phyloP scores from a whole-genome alignment of 2,329 filamentous ascomycete species.

The Alternaria metachromatica region DNA sequence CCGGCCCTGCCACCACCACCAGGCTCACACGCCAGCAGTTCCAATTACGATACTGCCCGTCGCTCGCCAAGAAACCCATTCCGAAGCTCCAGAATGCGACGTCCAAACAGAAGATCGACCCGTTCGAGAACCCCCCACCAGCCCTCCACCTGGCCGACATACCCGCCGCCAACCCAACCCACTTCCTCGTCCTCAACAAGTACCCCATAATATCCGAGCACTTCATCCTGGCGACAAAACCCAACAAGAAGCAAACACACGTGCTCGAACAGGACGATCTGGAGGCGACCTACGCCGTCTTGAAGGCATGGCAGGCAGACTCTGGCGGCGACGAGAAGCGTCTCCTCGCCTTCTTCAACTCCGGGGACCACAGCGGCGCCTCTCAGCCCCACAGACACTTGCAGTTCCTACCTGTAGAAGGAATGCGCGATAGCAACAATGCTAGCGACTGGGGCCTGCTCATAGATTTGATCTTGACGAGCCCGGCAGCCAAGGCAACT shows the following conservation, averaged over 20 bases:
- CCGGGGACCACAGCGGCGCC: constrained; percentile 70
- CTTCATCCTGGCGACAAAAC: constrained; percentile 73
- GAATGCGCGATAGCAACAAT: constrained; percentile 61
- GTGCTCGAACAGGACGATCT: constrained; percentile 68
- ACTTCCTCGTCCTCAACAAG: constrained; percentile 76
- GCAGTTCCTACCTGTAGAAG: constrained; percentile 71
- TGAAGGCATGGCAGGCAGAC: constrained; percentile 60
- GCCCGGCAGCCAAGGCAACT: constrained; percentile 4
- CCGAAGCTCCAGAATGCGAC: constrained; percentile 47
- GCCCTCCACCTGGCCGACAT: constrained; percentile 63
- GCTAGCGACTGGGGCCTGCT: constrained; percentile 55
- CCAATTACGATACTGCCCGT: constrained; percentile 74
- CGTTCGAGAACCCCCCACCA: constrained; percentile 67
- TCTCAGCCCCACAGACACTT: constrained; percentile 76
- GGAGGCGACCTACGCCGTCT: constrained; percentile 66
- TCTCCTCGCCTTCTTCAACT: constrained; percentile 74
- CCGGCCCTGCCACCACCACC: constrained; percentile 1
- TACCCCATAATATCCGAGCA: constrained; percentile 74
- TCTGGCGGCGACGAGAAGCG: constrained; percentile 39
- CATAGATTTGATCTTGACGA: constrained; percentile 52
- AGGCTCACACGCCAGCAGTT: constrained; percentile 59
- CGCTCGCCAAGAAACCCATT: constrained; percentile 70
- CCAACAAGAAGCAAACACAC: constrained; percentile 69
- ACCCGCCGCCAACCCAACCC: constrained; percentile 51
- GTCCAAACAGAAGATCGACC: constrained; percentile 55